A percentile compares a stretch with the other conserved stretches of the same genome.
phyloP scores from a whole-genome alignment of 768 basidiomycete genomes.

The Mycena capillaripes region DNA sequence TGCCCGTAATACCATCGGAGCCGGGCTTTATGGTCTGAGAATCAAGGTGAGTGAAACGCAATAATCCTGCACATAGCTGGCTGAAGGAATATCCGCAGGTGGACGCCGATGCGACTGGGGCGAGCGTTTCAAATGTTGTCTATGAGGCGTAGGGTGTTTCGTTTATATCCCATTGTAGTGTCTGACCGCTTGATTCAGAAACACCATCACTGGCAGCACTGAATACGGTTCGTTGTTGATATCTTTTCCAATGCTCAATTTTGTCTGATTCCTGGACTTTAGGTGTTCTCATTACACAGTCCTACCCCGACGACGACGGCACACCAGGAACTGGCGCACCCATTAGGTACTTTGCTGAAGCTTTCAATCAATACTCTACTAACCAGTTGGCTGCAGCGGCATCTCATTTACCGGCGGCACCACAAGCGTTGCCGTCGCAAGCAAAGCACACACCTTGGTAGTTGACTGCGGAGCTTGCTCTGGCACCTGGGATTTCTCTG shows the following conservation, averaged over 20 bases:
- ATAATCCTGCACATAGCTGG: too few relatives aligned
- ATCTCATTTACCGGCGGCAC: slow-evolving; percentile 52
- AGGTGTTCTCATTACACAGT: slow-evolving; percentile 59
- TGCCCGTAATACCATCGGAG: slow-evolving; percentile 53
- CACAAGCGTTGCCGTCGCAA: slow-evolving; percentile 51
- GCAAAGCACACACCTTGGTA: slow-evolving; percentile 49
- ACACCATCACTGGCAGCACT: slow-evolving; percentile 33
- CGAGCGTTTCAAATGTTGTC: slow-evolving; percentile 24
- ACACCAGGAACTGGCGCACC: slow-evolving; percentile 59
- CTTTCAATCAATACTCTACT: slow-evolving; percentile 31
- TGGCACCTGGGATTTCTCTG: slow-evolving; percentile 62
- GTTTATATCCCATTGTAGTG: not conserved
- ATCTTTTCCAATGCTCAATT: too few relatives aligned
- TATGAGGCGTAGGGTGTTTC: slow-evolving; percentile 21
- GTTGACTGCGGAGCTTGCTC: slow-evolving; percentile 60
- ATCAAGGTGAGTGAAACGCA: slow-evolving; percentile 29
- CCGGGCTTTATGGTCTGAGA: slow-evolving; percentile 38
- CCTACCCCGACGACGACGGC: slow-evolving; percentile 59
- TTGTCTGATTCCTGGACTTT: not conserved
- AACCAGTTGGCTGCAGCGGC: slow-evolving; percentile 25
- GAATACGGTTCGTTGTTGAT: slow-evolving; percentile 39
- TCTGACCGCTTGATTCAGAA: not conserved
- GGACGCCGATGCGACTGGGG: slow-evolving; percentile 29
- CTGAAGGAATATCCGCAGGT: slow-evolving; percentile 18
- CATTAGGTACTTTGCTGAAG: slow-evolving; percentile 43